Base-by-base conservation (phyloP, 805 yeast species). In the Metschnikowia continentalis region DNA sequence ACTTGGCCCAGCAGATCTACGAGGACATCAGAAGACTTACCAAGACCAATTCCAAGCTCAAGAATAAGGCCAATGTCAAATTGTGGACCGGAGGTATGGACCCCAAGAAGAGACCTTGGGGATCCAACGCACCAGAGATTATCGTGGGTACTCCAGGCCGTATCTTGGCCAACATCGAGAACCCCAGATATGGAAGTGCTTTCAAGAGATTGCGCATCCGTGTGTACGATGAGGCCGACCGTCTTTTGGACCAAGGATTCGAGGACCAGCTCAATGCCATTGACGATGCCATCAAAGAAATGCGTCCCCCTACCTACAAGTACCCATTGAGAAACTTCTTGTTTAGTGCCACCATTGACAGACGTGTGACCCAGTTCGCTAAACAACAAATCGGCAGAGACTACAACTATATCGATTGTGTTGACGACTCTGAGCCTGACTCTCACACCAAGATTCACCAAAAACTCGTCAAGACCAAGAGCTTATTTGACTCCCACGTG, bases 101-200 rank as follows among this genome's bases (percentile, higher is more conserved):
- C 56, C 67, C 76, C 47, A 75, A 75, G 52, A 51, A 56, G 42
- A 58, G 58, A 39, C 49, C 51, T 7, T 46, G 52, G 51, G 67
- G 38, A 60, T 72, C 54, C 53, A 61, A 37, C 38, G 71, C 68
- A 19, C 83, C 90, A 6, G 80, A 84, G 35, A 81, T 90, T 58
- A 79, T 88, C 41, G 87, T 90, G 51, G 94, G 89, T 22, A 90
- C 97, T 5, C 97, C 97, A 1, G 97, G 97, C 57, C 80, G 97
- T 69, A 75, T 90, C 50, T 64, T 76, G 49, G 95, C 84, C 59
- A 72, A 83, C 54, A 65, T 89, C 42, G 62, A 69, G 36, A 77
- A 77, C 50, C 77, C 75, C 22, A 70, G 67, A 30, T 66, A 64
- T 52, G 76, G 80, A 17, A 67, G 68, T 20, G 69, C 76, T 37